Evolutionary conservation across 108 stramenopile genomes (phyloP).

Genomic region (Cyclostephanos invisitatus): DNA sequence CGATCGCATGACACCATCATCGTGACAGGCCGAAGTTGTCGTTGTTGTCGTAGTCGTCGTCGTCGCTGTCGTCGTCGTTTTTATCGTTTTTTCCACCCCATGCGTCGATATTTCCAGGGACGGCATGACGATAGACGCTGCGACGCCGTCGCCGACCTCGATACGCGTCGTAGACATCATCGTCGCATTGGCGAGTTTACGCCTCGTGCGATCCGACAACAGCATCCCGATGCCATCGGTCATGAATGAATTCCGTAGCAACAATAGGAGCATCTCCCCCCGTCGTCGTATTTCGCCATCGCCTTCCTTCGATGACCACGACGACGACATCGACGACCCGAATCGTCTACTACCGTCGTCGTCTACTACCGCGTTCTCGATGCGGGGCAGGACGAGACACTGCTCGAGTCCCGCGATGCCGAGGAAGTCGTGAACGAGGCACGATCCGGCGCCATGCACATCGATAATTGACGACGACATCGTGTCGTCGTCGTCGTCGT

Average conservation of each 20-base stretch:
- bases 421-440: slow-evolving; percentile 41
- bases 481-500: neutral
- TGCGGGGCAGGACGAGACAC: neutral
- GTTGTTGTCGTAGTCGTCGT: neutral
- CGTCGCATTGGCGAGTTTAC: neutral
- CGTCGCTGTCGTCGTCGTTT: neutral
- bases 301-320: neutral
- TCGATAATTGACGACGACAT: slow-evolving; percentile 4
- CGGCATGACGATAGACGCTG: neutral
- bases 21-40: neutral
- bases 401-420: slow-evolving; percentile 17
- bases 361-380: neutral
- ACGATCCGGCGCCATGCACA: slow-evolving; percentile 38
- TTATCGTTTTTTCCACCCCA: neutral
- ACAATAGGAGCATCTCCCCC: slow-evolving; percentile 13
- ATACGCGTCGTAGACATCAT: neutral
- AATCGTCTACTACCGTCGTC: neutral
- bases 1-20: neutral
- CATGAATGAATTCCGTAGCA: slow-evolving; percentile 33
- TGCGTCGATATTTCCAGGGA: neutral
- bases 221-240: slow-evolving; percentile 37
- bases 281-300: neutral
- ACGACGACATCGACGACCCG: neutral
- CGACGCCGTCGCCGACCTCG: neutral
- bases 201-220: slow-evolving; percentile 11